A percentile compares a stretch with the other conserved stretches of the same genome.
Conservation (phyloP, 177 flowering plant genomes). For the Tripterygium wilfordii region DNA sequence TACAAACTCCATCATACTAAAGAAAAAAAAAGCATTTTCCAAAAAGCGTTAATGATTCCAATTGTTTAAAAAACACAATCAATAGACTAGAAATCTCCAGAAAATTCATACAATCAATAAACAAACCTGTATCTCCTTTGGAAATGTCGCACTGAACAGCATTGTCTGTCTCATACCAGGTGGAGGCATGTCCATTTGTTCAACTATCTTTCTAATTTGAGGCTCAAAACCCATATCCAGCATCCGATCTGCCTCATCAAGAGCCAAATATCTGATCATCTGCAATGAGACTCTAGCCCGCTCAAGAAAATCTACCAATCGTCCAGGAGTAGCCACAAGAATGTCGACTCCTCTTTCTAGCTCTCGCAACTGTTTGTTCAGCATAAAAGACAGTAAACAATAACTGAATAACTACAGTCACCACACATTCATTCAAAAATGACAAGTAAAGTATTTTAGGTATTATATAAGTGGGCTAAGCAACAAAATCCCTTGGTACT, state of each 20-base stretch:
- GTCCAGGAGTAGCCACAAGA: conserved; percentile 53
- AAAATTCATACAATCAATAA: background rate
- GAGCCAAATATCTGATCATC: conserved; percentile 47
- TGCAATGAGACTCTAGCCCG: conserved; percentile 47
- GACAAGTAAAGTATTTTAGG: too few species aligned
- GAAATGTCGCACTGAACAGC: conserved; percentile 5
- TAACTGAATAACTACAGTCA: too few species aligned
- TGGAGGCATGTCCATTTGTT: conserved; percentile 13
- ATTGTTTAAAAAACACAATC: too few species aligned
- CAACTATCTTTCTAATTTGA: conserved; percentile 40
- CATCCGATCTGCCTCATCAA: conserved; percentile 46
- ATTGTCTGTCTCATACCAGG: conserved; percentile 3
- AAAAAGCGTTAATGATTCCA: too few species aligned
- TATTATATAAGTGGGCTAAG: too few species aligned
- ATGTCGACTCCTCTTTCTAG: conserved; percentile 56
- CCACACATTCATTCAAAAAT: too few species aligned
- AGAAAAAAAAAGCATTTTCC: too few species aligned
- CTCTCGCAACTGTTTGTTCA: conserved; percentile 33
- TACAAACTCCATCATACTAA: too few species aligned
- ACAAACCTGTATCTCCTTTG: conserved; percentile 3
- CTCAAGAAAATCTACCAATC: conserved; percentile 48
- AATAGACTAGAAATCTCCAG: too few species aligned
- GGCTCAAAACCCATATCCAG: conserved; percentile 50
- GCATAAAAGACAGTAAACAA: too few species aligned
- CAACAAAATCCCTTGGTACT: too few species aligned